Base-by-base conservation (phyloP, 148 eudicot species). In the Rhododendron williamsianum region DNA sequence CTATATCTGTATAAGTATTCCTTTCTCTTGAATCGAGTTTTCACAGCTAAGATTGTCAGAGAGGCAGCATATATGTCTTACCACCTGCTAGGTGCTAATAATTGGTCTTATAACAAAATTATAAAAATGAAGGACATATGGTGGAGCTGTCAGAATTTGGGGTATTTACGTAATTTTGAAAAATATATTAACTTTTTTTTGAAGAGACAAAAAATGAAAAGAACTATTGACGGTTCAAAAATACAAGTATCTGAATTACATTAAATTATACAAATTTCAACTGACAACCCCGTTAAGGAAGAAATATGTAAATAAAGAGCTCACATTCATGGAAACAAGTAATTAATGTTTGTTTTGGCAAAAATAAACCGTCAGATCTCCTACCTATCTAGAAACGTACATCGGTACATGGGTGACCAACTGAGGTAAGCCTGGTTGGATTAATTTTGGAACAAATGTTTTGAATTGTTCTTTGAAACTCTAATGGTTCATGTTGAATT, bases 81-180 rank as follows among this genome's bases (percentile, higher is more conserved):
- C 30, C 27, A 80, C 65, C 72, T 81, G 72, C 83, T 21, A 35
- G 58, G 48, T 58, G 83, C 83, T 36, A 35, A 81, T 36, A 81
- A 19, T 43, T 3, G 41, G 46, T 80, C 72, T 58, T 81, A 18
- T 35, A 9, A 65, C 51, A 25, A 35, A 56, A 81, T 4, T 0
- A 71, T 13, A 36, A 56, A 10, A 38, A 56, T 54, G 36, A 81
- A 13, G 72, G 1, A 71, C 76, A 71, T 13, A 30, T 71, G 76
- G 38, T 33, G 38, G 5, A 71, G 76, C 76, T 71, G 76, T 80
- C 80, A 36, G 51, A 76, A 23, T 23, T 43, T 43, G 51, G 54
- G 35, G 81, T 78, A 45, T 4, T 43, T 46, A 38, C 0, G 54
- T 45, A 16, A 54, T 4, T 16, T 54, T 54, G 23, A 18, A 4